Conservation (phyloP, 371 early-diverging fungal genomes). For the Phascolomyces articulosus region DNA sequence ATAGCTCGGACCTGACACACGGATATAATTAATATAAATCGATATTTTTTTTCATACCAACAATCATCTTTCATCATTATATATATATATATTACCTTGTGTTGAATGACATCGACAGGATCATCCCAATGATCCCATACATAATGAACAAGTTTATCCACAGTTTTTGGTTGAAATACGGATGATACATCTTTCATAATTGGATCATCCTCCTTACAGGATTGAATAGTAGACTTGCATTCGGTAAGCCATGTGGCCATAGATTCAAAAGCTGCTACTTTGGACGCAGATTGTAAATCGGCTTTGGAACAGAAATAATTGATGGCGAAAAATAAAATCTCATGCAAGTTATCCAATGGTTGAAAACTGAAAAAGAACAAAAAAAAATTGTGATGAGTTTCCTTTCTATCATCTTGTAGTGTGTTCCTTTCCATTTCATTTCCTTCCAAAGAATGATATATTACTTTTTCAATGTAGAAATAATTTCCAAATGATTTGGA, state of each 20-base stretch:
- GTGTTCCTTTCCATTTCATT: too few species aligned
- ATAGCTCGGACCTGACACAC: slow-evolving; percentile 50
- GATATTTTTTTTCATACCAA: neutral
- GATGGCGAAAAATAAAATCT: slow-evolving; percentile 51
- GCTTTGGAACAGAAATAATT: slow-evolving; percentile 51
- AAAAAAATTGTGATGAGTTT: too few species aligned
- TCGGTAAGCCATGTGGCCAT: slow-evolving; percentile 74
- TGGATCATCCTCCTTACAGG: neutral
- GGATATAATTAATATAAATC: too few species aligned
- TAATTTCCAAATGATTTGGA: slow-evolving; percentile 12
- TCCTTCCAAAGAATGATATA: too few species aligned
- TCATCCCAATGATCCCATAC: slow-evolving; percentile 85
- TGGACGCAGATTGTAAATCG: slow-evolving; percentile 65
- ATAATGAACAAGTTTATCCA: slow-evolving; percentile 63
- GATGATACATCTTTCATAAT: slow-evolving; percentile 19
- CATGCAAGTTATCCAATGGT: slow-evolving; percentile 34
- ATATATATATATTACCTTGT: too few species aligned
- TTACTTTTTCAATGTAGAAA: slow-evolving; percentile 31
- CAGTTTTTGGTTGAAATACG: slow-evolving; percentile 38
- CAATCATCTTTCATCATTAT: neutral
- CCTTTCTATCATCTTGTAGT: too few species aligned
- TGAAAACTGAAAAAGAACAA: neutral
- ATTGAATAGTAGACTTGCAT: slow-evolving; percentile 38
- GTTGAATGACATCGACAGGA: slow-evolving; percentile 78
- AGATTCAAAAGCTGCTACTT: slow-evolving; percentile 74